Conservation (phyloP, 2,329 filamentous ascomycete genomes). For the Xylariaceae sp. region DNA sequence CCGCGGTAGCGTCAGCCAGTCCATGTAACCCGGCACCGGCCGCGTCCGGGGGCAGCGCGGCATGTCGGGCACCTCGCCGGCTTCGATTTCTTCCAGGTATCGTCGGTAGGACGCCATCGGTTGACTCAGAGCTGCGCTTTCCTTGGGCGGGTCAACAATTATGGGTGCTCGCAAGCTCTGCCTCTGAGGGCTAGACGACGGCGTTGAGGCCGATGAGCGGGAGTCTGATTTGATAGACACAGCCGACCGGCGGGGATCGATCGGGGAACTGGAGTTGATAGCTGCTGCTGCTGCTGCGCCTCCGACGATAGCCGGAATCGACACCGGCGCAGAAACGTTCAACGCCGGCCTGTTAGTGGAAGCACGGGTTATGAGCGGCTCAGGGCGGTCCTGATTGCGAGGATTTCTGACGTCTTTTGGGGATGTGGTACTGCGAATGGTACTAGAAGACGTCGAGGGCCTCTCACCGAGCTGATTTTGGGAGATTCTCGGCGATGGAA, state of each 20-base stretch:
- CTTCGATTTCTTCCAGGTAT: constrained; percentile 56
- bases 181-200: constrained; percentile 28
- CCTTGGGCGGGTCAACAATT: constrained; percentile 46
- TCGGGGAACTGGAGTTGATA: constrained; percentile 10
- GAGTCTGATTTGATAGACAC: constrained; percentile 18
- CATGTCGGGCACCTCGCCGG: constrained; percentile 51
- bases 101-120: constrained; percentile 53
- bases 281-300: constrained; percentile 11
- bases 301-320: constrained; percentile 24
- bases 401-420: constrained; percentile 31
- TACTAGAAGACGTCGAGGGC: constrained; percentile 26
- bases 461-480: constrained; percentile 29
- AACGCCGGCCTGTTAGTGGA: constrained; percentile 30
- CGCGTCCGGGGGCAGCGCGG: constrained; percentile 71
- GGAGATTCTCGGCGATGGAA: constrained; percentile 30
- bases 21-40: constrained; percentile 64
- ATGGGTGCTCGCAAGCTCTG: constrained; percentile 50
- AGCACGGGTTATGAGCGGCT: constrained; percentile 27
- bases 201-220: constrained; percentile 26
- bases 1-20: constrained; percentile 79
- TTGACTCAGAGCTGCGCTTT: constrained; percentile 18
- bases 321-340: constrained; percentile 16
- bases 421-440: constrained; percentile 36
- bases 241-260: constrained; percentile 16
- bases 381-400: constrained; percentile 25